These are phyloP conservation scores for Physocladia obscura DNA, from an alignment of 192 early-diverging fungal species.

Conservation along the genomic window DNA sequence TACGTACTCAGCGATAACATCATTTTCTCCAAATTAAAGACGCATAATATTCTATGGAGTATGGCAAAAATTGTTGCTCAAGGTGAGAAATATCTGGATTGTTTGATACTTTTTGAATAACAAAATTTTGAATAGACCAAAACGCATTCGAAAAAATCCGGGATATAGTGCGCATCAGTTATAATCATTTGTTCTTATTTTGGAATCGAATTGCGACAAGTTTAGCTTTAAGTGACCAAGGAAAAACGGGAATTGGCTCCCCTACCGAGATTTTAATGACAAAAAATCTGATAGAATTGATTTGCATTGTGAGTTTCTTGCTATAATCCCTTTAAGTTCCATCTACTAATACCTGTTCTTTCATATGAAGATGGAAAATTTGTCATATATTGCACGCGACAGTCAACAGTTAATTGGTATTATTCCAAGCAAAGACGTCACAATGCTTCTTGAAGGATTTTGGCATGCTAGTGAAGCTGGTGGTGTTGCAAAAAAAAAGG, in stretches of 20 bases:
- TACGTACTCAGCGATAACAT: neutral
- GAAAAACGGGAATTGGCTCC: neutral
- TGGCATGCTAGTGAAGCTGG: neutral
- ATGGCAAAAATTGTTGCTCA: neutral
- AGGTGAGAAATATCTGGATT: neutral
- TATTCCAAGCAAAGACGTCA: neutral
- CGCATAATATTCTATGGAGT: neutral
- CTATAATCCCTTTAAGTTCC: neutral
- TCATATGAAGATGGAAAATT: too few species aligned
- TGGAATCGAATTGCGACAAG: neutral
- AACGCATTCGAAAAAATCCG: neutral
- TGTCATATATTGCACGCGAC: neutral
- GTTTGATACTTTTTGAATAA: neutral
- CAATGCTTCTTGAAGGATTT: neutral
- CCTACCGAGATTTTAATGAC: neutral
- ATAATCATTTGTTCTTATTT: neutral
- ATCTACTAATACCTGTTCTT: neutral
- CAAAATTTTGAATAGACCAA: neutral
- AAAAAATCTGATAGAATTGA: neutral
- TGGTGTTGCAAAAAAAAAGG: too few species aligned
- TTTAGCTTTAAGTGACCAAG: neutral
- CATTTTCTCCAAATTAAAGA: conserved; percentile 1
- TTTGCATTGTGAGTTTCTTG: neutral
- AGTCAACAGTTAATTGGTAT: neutral
- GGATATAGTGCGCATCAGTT: neutral